Conservation (phyloP, 306 rosid species). For the Begonia fuchsioides region DNA sequence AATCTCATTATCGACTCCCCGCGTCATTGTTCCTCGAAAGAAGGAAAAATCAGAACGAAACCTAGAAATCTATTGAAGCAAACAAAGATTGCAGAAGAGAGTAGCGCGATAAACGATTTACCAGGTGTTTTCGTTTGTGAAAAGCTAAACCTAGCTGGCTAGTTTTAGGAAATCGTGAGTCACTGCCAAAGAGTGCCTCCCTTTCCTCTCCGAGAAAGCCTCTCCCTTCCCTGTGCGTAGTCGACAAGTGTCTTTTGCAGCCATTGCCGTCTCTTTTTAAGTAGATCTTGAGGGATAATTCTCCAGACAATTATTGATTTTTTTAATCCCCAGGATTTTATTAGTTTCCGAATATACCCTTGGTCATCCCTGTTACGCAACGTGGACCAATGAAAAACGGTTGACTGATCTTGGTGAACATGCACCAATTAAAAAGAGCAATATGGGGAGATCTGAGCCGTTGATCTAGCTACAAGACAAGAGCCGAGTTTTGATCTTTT, state of each 20-base stretch:
- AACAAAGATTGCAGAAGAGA: slow-evolving; percentile 7
- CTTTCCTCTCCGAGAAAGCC: slow-evolving; percentile 8
- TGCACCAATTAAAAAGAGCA: slow-evolving; percentile 6
- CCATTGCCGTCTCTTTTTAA: slow-evolving; percentile 35
- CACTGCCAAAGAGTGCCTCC: background rate
- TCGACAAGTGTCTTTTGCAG: slow-evolving; percentile 63
- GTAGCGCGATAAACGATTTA: background rate
- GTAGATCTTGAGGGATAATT: slow-evolving; percentile 8
- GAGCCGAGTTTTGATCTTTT: slow-evolving; percentile 12
- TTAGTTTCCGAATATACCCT: background rate
- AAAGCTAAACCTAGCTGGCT: too few species aligned
- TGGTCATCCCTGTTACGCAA: slow-evolving; percentile 11
- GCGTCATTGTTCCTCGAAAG: background rate
- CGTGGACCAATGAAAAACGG: slow-evolving; percentile 40
- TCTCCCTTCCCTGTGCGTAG: slow-evolving; percentile 14
- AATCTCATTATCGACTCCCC: too few species aligned
- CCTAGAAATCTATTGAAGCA: background rate
- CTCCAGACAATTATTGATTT: slow-evolving; percentile 8
- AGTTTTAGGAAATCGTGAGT: too few species aligned
- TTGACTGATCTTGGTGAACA: slow-evolving; percentile 20
- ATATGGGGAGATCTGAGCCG: slow-evolving; percentile 27
- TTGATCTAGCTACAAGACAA: slow-evolving; percentile 34
- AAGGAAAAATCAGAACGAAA: background rate
- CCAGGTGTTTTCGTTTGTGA: background rate
- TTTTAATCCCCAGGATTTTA: background rate